Evolutionary conservation across 164 flowering plant species (phyloP), one percentile per base, ranked within the genome.

Genomic region (Warburgia ugandensis): DNA sequence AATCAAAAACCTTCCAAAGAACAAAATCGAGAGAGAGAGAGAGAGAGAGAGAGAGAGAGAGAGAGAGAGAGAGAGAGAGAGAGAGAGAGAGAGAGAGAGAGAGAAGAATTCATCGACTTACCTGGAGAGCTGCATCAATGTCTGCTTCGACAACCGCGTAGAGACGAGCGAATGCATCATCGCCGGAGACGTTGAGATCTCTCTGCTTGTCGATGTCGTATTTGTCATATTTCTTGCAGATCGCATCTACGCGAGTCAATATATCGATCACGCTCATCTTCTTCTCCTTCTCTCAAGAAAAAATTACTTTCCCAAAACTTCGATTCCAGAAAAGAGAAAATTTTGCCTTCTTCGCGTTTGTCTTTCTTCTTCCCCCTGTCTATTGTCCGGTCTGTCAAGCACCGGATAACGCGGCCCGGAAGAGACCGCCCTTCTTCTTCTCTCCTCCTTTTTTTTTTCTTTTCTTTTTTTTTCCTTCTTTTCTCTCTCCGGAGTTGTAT

Each of bases 201-300:
- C 63, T 71, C 65, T 79, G 97, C 76, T 81, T 87, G 16, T 84
- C 89, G 50, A 87, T 49, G 62, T 91, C 97, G 71, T 91, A 87
- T 45, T 71, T 80, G 52, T 91, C 96, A 57, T 87, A 91, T 56
- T 80, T 86, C 61, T 79, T 63, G 79, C 90, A 83, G 78, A 86
- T 83, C 66, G 82, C 39, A 42, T 86, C 95, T 5, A 86, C 90
- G 55, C 95, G 65, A 0, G 86, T 80, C 10, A 86, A 60, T 14
- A 86, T 66, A 55, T 86, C 95, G 72, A 86, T 80, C 68, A 83
- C 87, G 46, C 78, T 85, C 94, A 85, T 80, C 57, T 58, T 62
- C n/a, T n/a, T n/a, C n/a, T n/a, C n/a, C n/a, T n/a, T n/a, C n/a
- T n/a, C n/a, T n/a, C n/a, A n/a, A n/a, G n/a, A n/a, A n/a, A n/a